These are phyloP conservation scores for Lentinula detonsa DNA, from an alignment of 768 basidiomycete species.

Conservation along the genomic window DNA sequence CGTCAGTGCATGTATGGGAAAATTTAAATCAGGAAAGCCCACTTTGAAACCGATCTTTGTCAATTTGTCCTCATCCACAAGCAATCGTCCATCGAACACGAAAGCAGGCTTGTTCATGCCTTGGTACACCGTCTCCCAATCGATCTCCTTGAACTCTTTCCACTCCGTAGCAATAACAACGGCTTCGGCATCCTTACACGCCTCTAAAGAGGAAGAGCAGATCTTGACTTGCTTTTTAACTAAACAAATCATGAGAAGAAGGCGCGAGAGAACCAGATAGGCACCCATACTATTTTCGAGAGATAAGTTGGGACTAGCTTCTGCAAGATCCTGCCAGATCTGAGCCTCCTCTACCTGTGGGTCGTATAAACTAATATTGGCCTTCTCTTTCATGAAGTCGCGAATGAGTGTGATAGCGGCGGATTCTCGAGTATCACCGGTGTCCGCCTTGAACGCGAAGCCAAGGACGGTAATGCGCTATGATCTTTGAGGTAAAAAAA, in stretches of 20 bases:
- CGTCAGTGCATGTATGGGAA: neutral
- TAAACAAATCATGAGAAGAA: constrained; percentile 18
- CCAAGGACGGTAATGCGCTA: constrained; percentile 93
- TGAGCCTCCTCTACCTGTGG: constrained; percentile 82
- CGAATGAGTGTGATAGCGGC: constrained; percentile 91
- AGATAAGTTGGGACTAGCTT: constrained; percentile 58
- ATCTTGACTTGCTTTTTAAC: constrained; percentile 90
- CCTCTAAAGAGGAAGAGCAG: constrained; percentile 71
- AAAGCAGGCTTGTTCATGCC: constrained; percentile 98
- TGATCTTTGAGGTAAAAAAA: constrained; percentile 19
- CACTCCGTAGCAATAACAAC: constrained; percentile 96
- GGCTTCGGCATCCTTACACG: constrained; percentile 85
- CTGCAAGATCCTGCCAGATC: constrained; percentile 78
- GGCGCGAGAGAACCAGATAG: neutral
- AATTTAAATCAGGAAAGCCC: constrained; percentile 11
- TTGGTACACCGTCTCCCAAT: constrained; percentile 83
- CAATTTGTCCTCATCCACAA: constrained; percentile 78
- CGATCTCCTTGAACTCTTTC: constrained; percentile 92
- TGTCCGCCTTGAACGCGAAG: constrained; percentile 99
- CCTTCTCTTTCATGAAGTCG: constrained; percentile 89
- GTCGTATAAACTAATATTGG: constrained; percentile 85
- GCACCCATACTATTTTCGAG: constrained; percentile 60
- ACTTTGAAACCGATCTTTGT: constrained; percentile 89
- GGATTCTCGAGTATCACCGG: constrained; percentile 97
- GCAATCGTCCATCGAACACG: constrained; percentile 88